Evolutionary conservation across 805 yeast genomes (phyloP).

Genomic region (Wickerhamiella bombiphila): DNA sequence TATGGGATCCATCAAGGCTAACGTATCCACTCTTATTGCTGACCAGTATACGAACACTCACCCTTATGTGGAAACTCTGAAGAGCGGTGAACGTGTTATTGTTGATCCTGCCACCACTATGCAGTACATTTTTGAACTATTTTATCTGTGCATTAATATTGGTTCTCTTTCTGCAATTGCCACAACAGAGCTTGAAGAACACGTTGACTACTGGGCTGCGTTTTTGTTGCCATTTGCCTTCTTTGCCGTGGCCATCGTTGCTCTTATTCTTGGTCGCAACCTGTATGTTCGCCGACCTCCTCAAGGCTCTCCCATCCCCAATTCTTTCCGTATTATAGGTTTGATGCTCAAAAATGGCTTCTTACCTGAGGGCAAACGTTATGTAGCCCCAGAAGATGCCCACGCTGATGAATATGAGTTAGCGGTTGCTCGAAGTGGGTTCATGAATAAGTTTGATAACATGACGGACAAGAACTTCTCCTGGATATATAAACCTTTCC

Average conservation of each 20-base stretch:
- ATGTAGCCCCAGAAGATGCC: slow-evolving; percentile 1
- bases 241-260: slow-evolving; percentile 44
- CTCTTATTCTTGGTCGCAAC: slow-evolving; percentile 39
- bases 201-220: slow-evolving; percentile 52
- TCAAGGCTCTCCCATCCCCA: slow-evolving; percentile 43
- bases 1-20: slow-evolving; percentile 70
- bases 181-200: slow-evolving; percentile 55
- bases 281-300: slow-evolving; percentile 46
- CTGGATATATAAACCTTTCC: slow-evolving; percentile 9
- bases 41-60: slow-evolving; percentile 52
- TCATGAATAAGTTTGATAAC: slow-evolving; percentile 4
- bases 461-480: slow-evolving; percentile 7
- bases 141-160: slow-evolving; percentile 61
- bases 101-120: slow-evolving; percentile 56
- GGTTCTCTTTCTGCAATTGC: slow-evolving; percentile 66
- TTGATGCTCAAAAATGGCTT: slow-evolving; percentile 35
- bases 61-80: slow-evolving; percentile 42
- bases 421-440: slow-evolving; percentile 1
- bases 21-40: slow-evolving; percentile 61
- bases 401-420: slow-evolving; percentile 4
- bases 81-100: slow-evolving; percentile 53
- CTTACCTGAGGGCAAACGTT: slow-evolving; percentile 9
- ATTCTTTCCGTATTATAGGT: slow-evolving; percentile 33
- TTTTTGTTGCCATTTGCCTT: slow-evolving; percentile 56
- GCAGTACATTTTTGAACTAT: slow-evolving; percentile 61